A percentile compares a stretch with the other conserved stretches of the same genome.
Conservation (phyloP, 208 protist genomes). For the Phytomonas francai region DNA sequence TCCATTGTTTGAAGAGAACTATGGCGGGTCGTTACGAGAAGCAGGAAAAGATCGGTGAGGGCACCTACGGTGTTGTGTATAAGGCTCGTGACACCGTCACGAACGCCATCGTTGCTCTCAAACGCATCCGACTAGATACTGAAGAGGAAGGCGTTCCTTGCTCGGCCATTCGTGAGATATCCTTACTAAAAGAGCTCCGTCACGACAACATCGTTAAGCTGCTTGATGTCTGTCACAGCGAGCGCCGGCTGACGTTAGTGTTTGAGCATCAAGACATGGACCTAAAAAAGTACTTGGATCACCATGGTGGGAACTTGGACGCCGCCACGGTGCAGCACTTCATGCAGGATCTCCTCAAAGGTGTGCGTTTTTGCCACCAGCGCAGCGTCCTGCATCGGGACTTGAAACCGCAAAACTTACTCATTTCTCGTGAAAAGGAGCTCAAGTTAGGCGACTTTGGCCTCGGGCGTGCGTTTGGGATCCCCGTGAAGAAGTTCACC, state of each 20-base stretch:
- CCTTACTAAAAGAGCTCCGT: slow-evolving; percentile 93
- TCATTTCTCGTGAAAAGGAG: slow-evolving; percentile 73
- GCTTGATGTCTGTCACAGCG: slow-evolving; percentile 93
- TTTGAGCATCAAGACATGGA: slow-evolving; percentile 97
- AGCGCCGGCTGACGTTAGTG: slow-evolving; percentile 93
- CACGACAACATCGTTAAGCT: slow-evolving; percentile 94
- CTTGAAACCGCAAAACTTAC: slow-evolving; percentile 86
- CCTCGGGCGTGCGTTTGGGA: slow-evolving; percentile 77
- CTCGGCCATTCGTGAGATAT: slow-evolving; percentile 93
- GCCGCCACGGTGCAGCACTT: slow-evolving; percentile 63
- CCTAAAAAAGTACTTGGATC: slow-evolving; percentile 95
- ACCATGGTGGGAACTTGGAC: slow-evolving; percentile 43
- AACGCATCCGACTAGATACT: slow-evolving; percentile 74
- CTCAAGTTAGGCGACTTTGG: slow-evolving; percentile 89
- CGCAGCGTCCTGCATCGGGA: slow-evolving; percentile 83
- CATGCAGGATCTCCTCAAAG: slow-evolving; percentile 69
- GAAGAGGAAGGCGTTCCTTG: slow-evolving; percentile 90
- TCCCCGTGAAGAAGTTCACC: slow-evolving; percentile 80
- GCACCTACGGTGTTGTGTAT: slow-evolving; percentile 96
- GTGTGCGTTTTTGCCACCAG: slow-evolving; percentile 75
- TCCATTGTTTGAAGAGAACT: not conserved
- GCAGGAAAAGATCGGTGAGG: slow-evolving; percentile 92
- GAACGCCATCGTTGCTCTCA: slow-evolving; percentile 71
- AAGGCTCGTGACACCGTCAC: slow-evolving; percentile 80
- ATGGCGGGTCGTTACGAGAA: slow-evolving; percentile 79